Percentiles rank a stretch among this genome's conserved stretches.
Evolutionary conservation across 305 asterid genomes (phyloP).

Genomic region (Fraxinus xanthoxyloides): DNA sequence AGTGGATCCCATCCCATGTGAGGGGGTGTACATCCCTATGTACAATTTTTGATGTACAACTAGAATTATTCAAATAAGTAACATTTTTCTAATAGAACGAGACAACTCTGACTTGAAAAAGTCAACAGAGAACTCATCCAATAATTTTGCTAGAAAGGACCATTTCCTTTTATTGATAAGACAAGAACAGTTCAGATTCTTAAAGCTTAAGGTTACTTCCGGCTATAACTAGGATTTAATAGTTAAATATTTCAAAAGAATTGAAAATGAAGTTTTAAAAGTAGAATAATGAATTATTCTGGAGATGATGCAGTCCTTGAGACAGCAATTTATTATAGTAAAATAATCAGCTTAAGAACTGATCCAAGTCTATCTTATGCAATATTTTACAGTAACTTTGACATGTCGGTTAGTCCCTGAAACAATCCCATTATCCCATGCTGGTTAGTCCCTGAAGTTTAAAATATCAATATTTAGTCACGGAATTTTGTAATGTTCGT

Average conservation of each 20-base stretch:
- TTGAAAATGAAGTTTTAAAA: neutral
- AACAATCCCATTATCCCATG: neutral
- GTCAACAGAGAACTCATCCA: neutral
- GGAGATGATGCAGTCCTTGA: neutral
- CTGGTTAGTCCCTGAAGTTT: neutral
- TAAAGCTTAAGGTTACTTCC: neutral
- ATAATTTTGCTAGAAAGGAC: neutral
- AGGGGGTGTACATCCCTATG: too few species aligned
- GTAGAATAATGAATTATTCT: neutral
- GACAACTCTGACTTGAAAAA: neutral
- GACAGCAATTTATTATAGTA: neutral
- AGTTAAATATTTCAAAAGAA: neutral
- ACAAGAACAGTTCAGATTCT: neutral
- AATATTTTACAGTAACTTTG: neutral
- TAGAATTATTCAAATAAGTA: too few species aligned
- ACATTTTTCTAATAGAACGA: neutral
- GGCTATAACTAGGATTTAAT: neutral
- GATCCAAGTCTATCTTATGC: neutral
- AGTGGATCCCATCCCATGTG: too few species aligned
- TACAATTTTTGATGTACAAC: too few species aligned
- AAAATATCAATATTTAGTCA: neutral
- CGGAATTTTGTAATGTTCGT: neutral
- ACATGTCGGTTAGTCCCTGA: neutral
- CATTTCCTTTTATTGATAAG: neutral
- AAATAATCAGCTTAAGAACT: neutral